phyloP scores from a whole-genome alignment of 148 eudicot species.

The Arctostaphylos glauca region DNA sequence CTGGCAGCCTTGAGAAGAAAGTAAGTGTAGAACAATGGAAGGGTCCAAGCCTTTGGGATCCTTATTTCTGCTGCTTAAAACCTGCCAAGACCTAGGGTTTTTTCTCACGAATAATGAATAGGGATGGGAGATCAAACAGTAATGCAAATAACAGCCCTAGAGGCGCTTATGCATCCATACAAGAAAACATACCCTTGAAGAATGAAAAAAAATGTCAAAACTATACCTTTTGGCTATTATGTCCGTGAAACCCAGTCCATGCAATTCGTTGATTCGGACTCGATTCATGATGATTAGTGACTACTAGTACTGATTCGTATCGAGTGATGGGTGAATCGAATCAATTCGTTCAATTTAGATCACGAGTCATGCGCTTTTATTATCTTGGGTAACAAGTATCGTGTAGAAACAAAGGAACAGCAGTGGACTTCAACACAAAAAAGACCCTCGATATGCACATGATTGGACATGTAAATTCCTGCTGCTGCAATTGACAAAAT shows the following conservation, averaged over 20 bases:
- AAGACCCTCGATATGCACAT: background rate
- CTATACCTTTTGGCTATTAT: background rate
- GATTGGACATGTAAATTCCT: slow-evolving; percentile 3
- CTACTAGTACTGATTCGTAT: background rate
- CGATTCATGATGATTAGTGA: background rate
- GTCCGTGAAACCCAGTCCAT: background rate
- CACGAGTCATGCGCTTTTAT: background rate
- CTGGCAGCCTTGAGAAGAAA: background rate
- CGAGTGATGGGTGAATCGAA: background rate
- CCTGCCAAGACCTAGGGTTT: background rate
- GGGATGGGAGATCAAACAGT: background rate
- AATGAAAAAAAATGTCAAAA: background rate
- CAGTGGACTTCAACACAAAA: background rate
- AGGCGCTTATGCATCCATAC: background rate
- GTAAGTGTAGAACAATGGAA: background rate
- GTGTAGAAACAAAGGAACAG: slow-evolving; percentile 5
- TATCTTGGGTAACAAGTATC: background rate
- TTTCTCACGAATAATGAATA: background rate
- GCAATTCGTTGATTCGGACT: background rate
- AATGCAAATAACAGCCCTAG: background rate
- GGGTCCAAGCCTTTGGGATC: background rate
- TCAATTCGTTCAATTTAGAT: background rate
- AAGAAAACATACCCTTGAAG: background rate
- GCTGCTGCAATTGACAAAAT: slow-evolving; percentile 1
- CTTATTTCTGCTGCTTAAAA: background rate